Percentiles rank a stretch among this genome's conserved stretches.
phyloP scores from a whole-genome alignment of 345 rosid species.

The Microcos paniculata region DNA sequence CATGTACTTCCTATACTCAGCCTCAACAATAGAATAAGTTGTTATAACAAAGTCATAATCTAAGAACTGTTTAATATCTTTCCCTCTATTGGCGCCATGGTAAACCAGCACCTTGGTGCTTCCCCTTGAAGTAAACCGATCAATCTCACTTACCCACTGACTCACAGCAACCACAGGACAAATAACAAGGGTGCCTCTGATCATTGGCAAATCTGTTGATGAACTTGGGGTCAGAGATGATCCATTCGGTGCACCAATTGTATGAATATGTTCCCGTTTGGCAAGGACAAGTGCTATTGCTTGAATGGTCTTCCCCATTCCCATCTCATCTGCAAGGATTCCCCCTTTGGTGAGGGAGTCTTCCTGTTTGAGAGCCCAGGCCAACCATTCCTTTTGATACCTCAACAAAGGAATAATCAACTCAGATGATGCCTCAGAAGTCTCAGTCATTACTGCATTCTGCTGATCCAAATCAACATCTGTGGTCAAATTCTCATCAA shows the following conservation, averaged over 20 bases:
- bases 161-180: constrained; percentile 93
- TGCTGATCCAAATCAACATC: constrained; percentile 63
- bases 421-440: constrained; percentile 64
- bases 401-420: constrained; percentile 73
- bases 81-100: constrained; percentile 79
- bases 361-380: constrained; percentile 94
- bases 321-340: constrained; percentile 99
- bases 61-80: constrained; percentile 43
- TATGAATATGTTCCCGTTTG: constrained; percentile 41
- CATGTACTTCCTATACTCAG: constrained; percentile 65
- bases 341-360: constrained; percentile 65
- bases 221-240: constrained; percentile 26
- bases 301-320: constrained; percentile 98
- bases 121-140: constrained; percentile 68
- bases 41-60: constrained; percentile 86
- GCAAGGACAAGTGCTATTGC: constrained; percentile 94
- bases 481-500: constrained; percentile 44
- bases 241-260: constrained; percentile 19
- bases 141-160: constrained; percentile 89
- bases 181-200: constrained; percentile 70
- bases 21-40: constrained; percentile 79
- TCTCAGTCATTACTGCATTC: constrained; percentile 44
- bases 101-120: constrained; percentile 76
- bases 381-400: constrained; percentile 93
- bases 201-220: constrained; percentile 34